These are phyloP conservation scores for Schizosaccharomyces osmophilus DNA, from an alignment of 805 yeast genomes.

Conservation along the genomic window DNA sequence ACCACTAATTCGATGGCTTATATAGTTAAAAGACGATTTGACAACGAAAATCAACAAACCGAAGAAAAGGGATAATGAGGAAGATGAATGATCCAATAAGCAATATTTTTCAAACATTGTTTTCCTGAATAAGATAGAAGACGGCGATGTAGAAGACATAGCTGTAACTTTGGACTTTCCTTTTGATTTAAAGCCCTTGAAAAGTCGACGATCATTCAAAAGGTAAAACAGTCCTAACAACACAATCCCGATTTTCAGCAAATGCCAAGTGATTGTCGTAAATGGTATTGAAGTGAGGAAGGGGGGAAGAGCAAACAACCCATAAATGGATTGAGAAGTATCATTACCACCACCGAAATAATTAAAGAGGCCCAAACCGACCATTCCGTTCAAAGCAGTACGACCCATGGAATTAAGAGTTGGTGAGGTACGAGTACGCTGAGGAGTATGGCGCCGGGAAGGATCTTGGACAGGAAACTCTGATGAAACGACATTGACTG, in stretches of 20 bases:
- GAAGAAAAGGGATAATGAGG: background rate
- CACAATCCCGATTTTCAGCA: background rate
- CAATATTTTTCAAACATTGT: background rate
- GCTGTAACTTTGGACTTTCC: background rate
- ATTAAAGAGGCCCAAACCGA: background rate
- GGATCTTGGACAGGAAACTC: background rate
- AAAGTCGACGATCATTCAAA: background rate
- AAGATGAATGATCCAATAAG: background rate
- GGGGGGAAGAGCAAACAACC: background rate
- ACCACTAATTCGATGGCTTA: background rate
- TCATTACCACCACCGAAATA: background rate
- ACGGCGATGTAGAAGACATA: background rate
- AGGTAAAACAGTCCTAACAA: background rate
- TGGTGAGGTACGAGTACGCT: background rate
- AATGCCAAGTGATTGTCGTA: background rate
- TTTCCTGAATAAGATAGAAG: background rate
- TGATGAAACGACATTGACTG: background rate
- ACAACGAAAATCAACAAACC: background rate
- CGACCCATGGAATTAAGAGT: slow-evolving; percentile 1
- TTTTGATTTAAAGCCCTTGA: background rate
- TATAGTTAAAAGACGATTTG: background rate
- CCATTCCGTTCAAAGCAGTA: background rate
- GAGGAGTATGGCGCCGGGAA: background rate
- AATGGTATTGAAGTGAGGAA: background rate
- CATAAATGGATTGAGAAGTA: background rate